Base-by-base conservation (phyloP, 495 filamentous ascomycete species). In the Aspergillus cristatus region DNA sequence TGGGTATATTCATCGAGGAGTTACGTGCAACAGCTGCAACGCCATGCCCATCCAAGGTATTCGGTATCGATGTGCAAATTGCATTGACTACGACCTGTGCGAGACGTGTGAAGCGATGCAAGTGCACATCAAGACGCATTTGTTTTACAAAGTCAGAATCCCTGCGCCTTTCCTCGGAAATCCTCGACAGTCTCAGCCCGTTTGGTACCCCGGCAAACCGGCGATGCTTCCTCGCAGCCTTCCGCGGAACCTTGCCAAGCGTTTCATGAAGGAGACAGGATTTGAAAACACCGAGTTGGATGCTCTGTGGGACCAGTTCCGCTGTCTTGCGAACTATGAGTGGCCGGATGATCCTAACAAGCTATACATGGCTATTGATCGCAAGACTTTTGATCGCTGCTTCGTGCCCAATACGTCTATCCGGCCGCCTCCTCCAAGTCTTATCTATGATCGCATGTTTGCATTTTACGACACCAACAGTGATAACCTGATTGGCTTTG, bases 371-470 rank as follows among this genome's bases (percentile, higher is more conserved):
- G 91, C 88, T 7, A 94, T 99, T 62, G 86, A 94, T 43, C 78
- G 85, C 20, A 80, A 80, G 50, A 91, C 85, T 0, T 97, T 98
- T 60, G 83, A 94, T 51, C 79, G 82, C 38, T 91, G 86, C 45
- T 81, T 98, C 40, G 75, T 91, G 1, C 90, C 88, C 1, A 82
- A 82, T 26, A 81, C 78, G 3, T 79, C 83, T n/a, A 72, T 75
- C 41, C 71, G 80, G 20, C 80, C 83, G 11, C 76, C 81, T 7
- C 72, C 82, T 4, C 86, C 90, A 4, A 95, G 90, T 57, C 70
- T 95, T 2, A 83, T 97, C 30, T 89, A 94, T 50, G 89, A 97
- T 62, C 82, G 91, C 39, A 84, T 94, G 74, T 99, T 99, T 62
- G 76, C 82, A 22, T 96, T 95, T 57, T 99, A 94, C 57, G 93